Evolutionary conservation across 805 yeast genomes (phyloP).

Genomic region (Spathaspora girioi): DNA sequence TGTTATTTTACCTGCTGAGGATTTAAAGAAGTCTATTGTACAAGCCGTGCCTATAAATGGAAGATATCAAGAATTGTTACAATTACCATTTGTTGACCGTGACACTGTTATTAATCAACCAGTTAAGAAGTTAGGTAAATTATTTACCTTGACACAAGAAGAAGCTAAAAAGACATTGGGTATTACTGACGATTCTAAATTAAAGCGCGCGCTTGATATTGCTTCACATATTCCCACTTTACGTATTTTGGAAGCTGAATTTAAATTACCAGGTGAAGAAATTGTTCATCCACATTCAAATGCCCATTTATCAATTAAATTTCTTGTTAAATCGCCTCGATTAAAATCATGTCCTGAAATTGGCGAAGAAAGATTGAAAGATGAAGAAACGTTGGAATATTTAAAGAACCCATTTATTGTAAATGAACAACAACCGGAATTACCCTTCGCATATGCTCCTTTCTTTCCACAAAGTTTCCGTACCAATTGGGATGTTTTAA

Average conservation of each 20-base stretch:
- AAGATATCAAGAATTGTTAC: slow-evolving; percentile 63
- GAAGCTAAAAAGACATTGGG: slow-evolving; percentile 58
- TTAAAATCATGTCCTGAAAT: slow-evolving; percentile 56
- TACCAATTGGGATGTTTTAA: slow-evolving; percentile 61
- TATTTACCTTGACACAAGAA: slow-evolving; percentile 55
- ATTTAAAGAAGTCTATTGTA: slow-evolving; percentile 63
- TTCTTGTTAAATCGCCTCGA: slow-evolving; percentile 68
- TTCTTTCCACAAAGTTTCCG: slow-evolving; percentile 60
- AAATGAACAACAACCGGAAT: slow-evolving; percentile 62
- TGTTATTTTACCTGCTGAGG: slow-evolving; percentile 55
- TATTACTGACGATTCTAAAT: slow-evolving; percentile 38
- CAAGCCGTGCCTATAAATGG: slow-evolving; percentile 67
- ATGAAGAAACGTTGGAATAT: slow-evolving; percentile 60
- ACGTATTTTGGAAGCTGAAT: slow-evolving; percentile 64
- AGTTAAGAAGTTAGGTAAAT: slow-evolving; percentile 66
- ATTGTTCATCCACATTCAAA: slow-evolving; percentile 65
- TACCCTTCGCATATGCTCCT: slow-evolving; percentile 70
- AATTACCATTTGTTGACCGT: slow-evolving; percentile 70
- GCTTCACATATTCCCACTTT: slow-evolving; percentile 68
- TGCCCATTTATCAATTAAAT: slow-evolving; percentile 73
- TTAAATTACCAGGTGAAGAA: slow-evolving; percentile 84
- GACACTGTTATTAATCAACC: slow-evolving; percentile 39
- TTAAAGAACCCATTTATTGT: slow-evolving; percentile 68
- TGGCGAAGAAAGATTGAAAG: slow-evolving; percentile 41
- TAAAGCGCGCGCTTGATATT: slow-evolving; percentile 48